phyloP scores from a whole-genome alignment of 805 yeast species.

The Pichia rugopelliculosa region DNA sequence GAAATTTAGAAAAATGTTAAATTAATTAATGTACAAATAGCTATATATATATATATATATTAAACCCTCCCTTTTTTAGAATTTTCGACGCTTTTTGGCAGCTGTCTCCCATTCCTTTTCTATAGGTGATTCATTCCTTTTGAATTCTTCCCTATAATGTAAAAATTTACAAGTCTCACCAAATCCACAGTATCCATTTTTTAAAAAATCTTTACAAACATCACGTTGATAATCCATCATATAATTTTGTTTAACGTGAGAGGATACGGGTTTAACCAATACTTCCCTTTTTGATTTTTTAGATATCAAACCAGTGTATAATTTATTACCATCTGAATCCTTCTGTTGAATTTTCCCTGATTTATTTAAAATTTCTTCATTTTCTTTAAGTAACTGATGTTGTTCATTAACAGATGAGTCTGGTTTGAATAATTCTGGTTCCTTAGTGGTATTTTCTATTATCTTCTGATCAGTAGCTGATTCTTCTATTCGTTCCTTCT shows the following conservation, averaged over 20 bases:
- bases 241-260: slow-evolving; percentile 57
- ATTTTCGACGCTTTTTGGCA: slow-evolving; percentile 19
- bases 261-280: slow-evolving; percentile 24
- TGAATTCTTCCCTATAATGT: slow-evolving; percentile 83
- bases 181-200: slow-evolving; percentile 93
- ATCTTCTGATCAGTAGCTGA: too few relatives aligned
- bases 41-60: neutral
- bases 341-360: slow-evolving; percentile 9
- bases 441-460: neutral
- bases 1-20: slow-evolving; percentile 4
- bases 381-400: slow-evolving; percentile 8
- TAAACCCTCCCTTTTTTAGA: slow-evolving; percentile 7
- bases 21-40: neutral
- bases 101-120: slow-evolving; percentile 10
- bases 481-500: neutral
- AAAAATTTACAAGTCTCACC: slow-evolving; percentile 96
- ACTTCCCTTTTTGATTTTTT: slow-evolving; percentile 11
- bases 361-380: neutral
- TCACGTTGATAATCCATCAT: slow-evolving; percentile 86
- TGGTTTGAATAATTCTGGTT: slow-evolving; percentile 11
- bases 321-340: slow-evolving; percentile 18
- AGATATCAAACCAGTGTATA: slow-evolving; percentile 24
- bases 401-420: slow-evolving; percentile 22
- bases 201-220: slow-evolving; percentile 84
- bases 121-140: slow-evolving; percentile 26